Evolutionary conservation across 371 early-diverging fungal species (phyloP).

Genomic region (Sporodiniella umbellata): DNA sequence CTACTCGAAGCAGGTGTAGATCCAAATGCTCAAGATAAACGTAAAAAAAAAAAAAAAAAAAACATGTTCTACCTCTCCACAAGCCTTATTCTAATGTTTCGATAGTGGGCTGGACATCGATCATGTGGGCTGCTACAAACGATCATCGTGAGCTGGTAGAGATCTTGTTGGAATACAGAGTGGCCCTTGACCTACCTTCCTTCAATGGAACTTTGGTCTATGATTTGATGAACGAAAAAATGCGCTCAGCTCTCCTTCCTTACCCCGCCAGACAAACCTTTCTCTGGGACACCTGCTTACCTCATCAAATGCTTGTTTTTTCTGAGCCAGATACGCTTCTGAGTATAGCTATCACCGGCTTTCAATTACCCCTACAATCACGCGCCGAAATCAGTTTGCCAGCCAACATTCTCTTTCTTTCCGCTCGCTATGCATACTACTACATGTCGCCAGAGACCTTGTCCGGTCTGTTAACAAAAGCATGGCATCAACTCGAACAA

Average conservation of each 20-base stretch:
- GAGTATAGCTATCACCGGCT: conserved; percentile 58
- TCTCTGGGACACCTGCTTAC: conserved; percentile 74
- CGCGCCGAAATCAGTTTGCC: conserved; percentile 67
- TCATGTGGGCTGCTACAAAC: conserved; percentile 93
- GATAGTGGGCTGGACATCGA: conserved; percentile 87
- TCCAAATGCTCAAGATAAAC: conserved; percentile 74
- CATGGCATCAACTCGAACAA: conserved; percentile 19
- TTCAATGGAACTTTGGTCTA: conserved; percentile 71
- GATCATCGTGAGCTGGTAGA: conserved; percentile 72
- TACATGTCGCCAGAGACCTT: conserved; percentile 68
- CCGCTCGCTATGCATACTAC: conserved; percentile 85
- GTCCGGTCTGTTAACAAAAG: conserved; percentile 56
- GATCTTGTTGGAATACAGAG: conserved; percentile 74
- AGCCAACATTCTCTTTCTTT: conserved; percentile 83
- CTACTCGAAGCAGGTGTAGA: conserved; percentile 72
- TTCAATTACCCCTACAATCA: conserved; percentile 53
- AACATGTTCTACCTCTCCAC: too few relatives aligned
- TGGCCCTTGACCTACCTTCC: conserved; percentile 63
- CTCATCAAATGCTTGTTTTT: conserved; percentile 92
- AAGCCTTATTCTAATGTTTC: not conserved
- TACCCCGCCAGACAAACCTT: conserved; percentile 31
- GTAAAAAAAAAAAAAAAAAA: conserved; percentile 37
- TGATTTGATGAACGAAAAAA: conserved; percentile 69
- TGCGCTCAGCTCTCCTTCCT: conserved; percentile 33
- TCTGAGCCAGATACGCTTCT: conserved; percentile 70